These are phyloP conservation scores for Candida montana DNA, from an alignment of 805 yeast genomes.

Conservation along the genomic window DNA sequence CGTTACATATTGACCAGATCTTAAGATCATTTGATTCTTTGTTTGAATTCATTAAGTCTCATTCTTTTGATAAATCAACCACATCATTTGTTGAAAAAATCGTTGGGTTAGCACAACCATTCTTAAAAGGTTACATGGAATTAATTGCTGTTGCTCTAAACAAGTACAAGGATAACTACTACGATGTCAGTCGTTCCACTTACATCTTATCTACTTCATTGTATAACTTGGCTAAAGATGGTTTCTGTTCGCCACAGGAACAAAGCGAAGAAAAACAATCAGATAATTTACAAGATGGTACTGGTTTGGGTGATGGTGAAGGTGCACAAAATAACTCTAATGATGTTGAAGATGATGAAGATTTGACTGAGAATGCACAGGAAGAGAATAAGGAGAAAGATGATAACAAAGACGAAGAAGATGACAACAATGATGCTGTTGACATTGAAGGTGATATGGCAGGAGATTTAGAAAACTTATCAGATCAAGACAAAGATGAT, in stretches of 20 bases:
- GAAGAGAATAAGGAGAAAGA: conserved; percentile 69
- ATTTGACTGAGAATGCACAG: conserved; percentile 65
- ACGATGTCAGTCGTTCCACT: conserved; percentile 54
- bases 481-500: conserved; percentile 58
- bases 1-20: conserved; percentile 37
- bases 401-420: conserved; percentile 57
- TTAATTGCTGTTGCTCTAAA: conserved; percentile 40
- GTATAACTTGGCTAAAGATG: conserved; percentile 61
- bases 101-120: conserved; percentile 54
- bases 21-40: conserved; percentile 30
- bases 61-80: conserved; percentile 34
- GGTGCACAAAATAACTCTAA: conserved; percentile 80
- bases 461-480: conserved; percentile 78
- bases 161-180: conserved; percentile 44
- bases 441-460: conserved; percentile 98
- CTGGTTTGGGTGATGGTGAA: conserved; percentile 89
- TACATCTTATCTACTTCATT: conserved; percentile 53
- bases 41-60: conserved; percentile 28
- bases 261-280: conserved; percentile 57
- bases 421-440: conserved; percentile 83
- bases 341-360: conserved; percentile 89
- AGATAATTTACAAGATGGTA: conserved; percentile 74
- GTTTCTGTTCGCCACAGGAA: conserved; percentile 90
- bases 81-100: conserved; percentile 42
- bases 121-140: conserved; percentile 52